Evolutionary conservation across 2,329 filamentous ascomycete species (phyloP), one percentile per base, ranked within the genome.

Genomic region (Trichoderma sp.): DNA sequence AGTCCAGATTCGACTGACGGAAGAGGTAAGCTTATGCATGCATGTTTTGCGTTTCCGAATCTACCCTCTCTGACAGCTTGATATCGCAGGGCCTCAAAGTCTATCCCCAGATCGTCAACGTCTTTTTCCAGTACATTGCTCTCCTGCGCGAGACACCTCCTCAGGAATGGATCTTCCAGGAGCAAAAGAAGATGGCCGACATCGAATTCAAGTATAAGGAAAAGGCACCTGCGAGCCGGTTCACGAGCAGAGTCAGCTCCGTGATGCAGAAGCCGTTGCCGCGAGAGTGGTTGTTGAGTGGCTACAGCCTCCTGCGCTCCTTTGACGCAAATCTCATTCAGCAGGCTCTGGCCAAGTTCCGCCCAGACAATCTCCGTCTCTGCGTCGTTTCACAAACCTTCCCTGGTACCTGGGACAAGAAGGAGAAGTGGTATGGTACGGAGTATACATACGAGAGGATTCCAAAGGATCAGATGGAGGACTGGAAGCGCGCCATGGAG

Each of bases 361-460:
- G 89, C 21, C 91, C 93, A 0, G 93, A 98, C 74, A 98, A 97
- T 74, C 93, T 98, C 79, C 87, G 92, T 34, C 84, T 97, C 75
- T 89, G 87, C 1, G 83, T 98, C 57, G 87, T 96, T 30, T 94
- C 92, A 26, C 91, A 93, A 73, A 89, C 91, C 9, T 90, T 89
- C 70, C 93, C 93, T 0, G 93, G 92, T 0, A 84, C 87, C 59
- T 97, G 92, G 91, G 85, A 96, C 69, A 80, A 89, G 75, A 96
- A 90, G 74, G 95, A 99, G 80, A 92, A 93, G 74, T 99, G 95
- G 95, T 99, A 99, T 72, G 94, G 94, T 9, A 99, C 95, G 0
- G 93, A 98, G 73, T 96, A 97, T 78, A 91, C 88, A 68, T 84
- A 89, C 39, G 90, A 96, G 74, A 90, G 88, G 73, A 91, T 99